Evolutionary conservation across 2,329 filamentous ascomycete genomes (phyloP).

Genomic region (Didymella lethalis): DNA sequence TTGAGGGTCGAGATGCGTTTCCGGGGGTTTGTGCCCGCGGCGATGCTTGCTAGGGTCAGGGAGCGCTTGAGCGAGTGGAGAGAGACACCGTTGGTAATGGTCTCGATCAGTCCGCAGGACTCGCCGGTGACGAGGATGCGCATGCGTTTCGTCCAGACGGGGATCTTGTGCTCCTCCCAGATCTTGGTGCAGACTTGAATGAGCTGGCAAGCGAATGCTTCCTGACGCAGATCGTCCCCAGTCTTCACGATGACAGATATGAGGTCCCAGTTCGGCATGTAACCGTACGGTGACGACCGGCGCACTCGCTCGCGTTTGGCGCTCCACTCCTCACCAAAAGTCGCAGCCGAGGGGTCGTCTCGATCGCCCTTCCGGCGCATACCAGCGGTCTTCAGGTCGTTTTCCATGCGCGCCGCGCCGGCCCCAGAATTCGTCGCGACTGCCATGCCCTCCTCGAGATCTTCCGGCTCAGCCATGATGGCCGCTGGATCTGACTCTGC

Average conservation of each 20-base stretch:
- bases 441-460: slow-evolving; percentile 64
- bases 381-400: slow-evolving; percentile 85
- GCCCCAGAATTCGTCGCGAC: slow-evolving; percentile 70
- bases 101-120: slow-evolving; percentile 84
- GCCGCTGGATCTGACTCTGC: slow-evolving; percentile 69
- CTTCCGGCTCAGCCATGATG: slow-evolving; percentile 58
- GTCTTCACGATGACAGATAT: slow-evolving; percentile 90
- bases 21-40: slow-evolving; percentile 74
- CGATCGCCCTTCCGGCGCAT: slow-evolving; percentile 82
- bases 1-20: slow-evolving; percentile 80
- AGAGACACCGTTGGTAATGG: slow-evolving; percentile 88
- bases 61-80: slow-evolving; percentile 84
- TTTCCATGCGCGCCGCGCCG: slow-evolving; percentile 85
- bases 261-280: slow-evolving; percentile 90
- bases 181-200: slow-evolving; percentile 84
- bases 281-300: slow-evolving; percentile 83
- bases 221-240: slow-evolving; percentile 80
- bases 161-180: slow-evolving; percentile 75
- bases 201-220: slow-evolving; percentile 86
- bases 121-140: slow-evolving; percentile 85
- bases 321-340: slow-evolving; percentile 87
- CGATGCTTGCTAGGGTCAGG: slow-evolving; percentile 77
- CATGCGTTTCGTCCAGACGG: slow-evolving; percentile 91
- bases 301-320: slow-evolving; percentile 84
- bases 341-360: slow-evolving; percentile 84